A percentile compares a stretch with the other conserved stretches of the same genome.
phyloP scores from a whole-genome alignment of 805 yeast genomes.

The Ogataea populi-albae region DNA sequence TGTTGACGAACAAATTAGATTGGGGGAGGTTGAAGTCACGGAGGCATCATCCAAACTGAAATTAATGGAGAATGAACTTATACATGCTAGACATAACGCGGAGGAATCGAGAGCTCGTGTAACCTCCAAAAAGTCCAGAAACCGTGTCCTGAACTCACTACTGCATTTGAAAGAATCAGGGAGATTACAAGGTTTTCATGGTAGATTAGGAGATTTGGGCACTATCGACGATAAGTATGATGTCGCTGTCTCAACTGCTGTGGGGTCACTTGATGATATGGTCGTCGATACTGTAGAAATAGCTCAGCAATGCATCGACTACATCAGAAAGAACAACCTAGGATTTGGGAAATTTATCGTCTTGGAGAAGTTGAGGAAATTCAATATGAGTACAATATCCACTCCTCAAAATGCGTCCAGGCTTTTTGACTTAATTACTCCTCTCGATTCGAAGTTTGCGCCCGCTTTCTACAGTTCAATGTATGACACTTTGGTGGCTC shows the following conservation, averaged over 20 bases:
- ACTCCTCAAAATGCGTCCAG: slow-evolving; percentile 81
- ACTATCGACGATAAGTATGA: slow-evolving; percentile 84
- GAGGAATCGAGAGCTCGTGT: slow-evolving; percentile 64
- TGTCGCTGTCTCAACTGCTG: slow-evolving; percentile 92
- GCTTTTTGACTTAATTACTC: slow-evolving; percentile 76
- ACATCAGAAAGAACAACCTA: slow-evolving; percentile 72
- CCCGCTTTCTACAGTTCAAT: slow-evolving; percentile 90
- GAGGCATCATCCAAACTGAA: slow-evolving; percentile 48
- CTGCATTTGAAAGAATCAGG: slow-evolving; percentile 73
- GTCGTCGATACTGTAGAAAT: slow-evolving; percentile 78
- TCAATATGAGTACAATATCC: slow-evolving; percentile 52
- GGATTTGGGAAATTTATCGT: slow-evolving; percentile 91
- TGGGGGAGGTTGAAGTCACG: slow-evolving; percentile 57
- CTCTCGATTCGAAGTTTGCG: slow-evolving; percentile 62
- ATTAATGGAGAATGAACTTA: slow-evolving; percentile 52
- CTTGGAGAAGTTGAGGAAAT: slow-evolving; percentile 66
- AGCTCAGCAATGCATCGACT: slow-evolving; percentile 66
- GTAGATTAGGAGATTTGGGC: slow-evolving; percentile 92
- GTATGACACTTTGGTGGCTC: slow-evolving; percentile 84
- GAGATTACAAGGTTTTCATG: slow-evolving; percentile 79
- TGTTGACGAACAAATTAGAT: slow-evolving; percentile 49
- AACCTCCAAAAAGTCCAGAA: slow-evolving; percentile 61
- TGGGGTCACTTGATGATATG: slow-evolving; percentile 85
- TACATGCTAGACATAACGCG: slow-evolving; percentile 55
- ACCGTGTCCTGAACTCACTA: slow-evolving; percentile 67